Conservation (phyloP, 768 basidiomycete genomes). For the Termitomyces sp. region DNA sequence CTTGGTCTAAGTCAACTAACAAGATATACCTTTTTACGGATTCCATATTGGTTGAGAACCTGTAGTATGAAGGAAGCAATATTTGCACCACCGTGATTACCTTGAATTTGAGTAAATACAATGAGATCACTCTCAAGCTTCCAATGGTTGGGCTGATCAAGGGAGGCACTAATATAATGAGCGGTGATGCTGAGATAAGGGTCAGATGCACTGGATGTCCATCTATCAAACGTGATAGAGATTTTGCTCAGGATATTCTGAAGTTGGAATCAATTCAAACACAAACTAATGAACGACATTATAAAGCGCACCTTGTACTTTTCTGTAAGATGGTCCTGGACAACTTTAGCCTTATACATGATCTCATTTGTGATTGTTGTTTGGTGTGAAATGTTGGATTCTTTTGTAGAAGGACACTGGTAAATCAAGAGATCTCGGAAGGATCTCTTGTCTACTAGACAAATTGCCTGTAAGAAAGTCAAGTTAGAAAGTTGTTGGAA, state of each 20-base stretch:
- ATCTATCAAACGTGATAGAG: slow-evolving; percentile 13
- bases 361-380: slow-evolving; percentile 10
- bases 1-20: neutral
- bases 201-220: slow-evolving; percentile 9
- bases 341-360: slow-evolving; percentile 7
- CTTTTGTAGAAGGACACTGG: slow-evolving; percentile 9
- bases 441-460: slow-evolving; percentile 4
- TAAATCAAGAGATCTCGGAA: slow-evolving; percentile 9
- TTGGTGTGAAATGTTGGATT: slow-evolving; percentile 9
- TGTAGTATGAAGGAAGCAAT: neutral
- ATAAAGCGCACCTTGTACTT: slow-evolving; percentile 9
- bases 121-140: slow-evolving; percentile 3
- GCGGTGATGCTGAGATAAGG: slow-evolving; percentile 13
- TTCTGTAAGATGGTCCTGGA: slow-evolving; percentile 1
- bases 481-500: too few relatives aligned
- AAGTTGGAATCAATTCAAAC: neutral
- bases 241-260: slow-evolving; percentile 6
- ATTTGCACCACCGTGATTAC: slow-evolving; percentile 8
- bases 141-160: slow-evolving; percentile 8
- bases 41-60: slow-evolving; percentile 2
- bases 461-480: neutral
- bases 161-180: slow-evolving; percentile 11
- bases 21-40: slow-evolving; percentile 3
- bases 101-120: slow-evolving; percentile 6
- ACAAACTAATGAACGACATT: neutral